phyloP scores from a whole-genome alignment of 768 basidiomycete species.

The Filobasidium floriforme region DNA sequence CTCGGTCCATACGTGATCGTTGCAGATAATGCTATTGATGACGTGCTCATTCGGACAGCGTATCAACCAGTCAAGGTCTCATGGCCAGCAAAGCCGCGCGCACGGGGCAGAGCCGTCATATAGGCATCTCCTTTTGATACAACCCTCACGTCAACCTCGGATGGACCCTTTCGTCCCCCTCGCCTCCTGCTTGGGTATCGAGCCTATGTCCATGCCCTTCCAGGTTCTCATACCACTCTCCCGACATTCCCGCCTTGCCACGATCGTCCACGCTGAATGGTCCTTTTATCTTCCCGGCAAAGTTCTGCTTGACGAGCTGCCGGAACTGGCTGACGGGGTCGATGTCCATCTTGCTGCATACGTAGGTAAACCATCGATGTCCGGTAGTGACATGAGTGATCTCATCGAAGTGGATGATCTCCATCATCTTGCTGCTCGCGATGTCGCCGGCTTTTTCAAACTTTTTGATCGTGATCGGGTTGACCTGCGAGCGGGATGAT shows the following conservation, averaged over 20 bases:
- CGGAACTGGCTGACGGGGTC: conserved; percentile 64
- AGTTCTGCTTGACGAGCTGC: conserved; percentile 61
- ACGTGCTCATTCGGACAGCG: no score
- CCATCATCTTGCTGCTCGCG: conserved; percentile 61
- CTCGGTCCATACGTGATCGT: no score
- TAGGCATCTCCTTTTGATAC: no score
- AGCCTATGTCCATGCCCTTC: conserved; percentile 46
- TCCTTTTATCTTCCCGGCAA: conserved; percentile 62
- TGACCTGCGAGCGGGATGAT: conserved; percentile 33
- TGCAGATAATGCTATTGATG: no score
- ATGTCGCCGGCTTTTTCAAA: conserved; percentile 59
- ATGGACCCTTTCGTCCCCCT: conserved; percentile 23
- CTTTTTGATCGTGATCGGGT: conserved; percentile 68
- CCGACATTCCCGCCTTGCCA: conserved; percentile 63
- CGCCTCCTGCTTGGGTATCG: not conserved
- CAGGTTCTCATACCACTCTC: conserved; percentile 65
- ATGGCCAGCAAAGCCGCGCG: no score
- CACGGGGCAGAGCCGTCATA: no score
- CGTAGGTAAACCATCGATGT: conserved; percentile 75
- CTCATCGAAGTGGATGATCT: conserved; percentile 72
- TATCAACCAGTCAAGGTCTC: no score
- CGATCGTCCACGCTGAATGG: conserved; percentile 74
- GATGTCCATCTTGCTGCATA: conserved; percentile 38
- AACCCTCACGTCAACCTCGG: conserved; percentile 20
- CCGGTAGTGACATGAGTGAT: conserved; percentile 70